A percentile compares a stretch with the other conserved stretches of the same genome.
These are phyloP conservation scores for Mycena vitilis DNA, from an alignment of 768 basidiomycete genomes.

Conservation along the genomic window DNA sequence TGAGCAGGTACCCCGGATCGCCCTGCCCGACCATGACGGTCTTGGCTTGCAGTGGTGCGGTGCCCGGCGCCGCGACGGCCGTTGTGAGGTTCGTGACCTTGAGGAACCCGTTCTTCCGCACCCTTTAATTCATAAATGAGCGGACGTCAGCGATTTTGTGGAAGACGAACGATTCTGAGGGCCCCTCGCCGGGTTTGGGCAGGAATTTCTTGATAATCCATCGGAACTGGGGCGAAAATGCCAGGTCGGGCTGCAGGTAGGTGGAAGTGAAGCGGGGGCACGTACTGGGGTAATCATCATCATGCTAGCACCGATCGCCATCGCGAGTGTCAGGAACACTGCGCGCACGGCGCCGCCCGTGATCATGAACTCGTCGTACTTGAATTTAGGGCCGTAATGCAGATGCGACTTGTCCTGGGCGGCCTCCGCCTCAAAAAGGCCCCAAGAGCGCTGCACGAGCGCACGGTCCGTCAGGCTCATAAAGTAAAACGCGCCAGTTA, in stretches of 20 bases:
- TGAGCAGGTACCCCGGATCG: conserved; percentile 78
- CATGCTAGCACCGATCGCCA: conserved; percentile 48
- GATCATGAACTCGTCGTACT: conserved; percentile 78
- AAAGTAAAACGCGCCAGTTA: conserved; percentile 52
- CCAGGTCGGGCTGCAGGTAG: no score
- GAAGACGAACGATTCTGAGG: conserved; percentile 68
- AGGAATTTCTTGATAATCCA: conserved; percentile 64
- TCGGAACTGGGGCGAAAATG: conserved; percentile 55
- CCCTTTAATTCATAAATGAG: conserved; percentile 47
- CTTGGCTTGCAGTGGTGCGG: conserved; percentile 60
- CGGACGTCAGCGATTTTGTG: background rate
- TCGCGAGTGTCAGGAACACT: conserved; percentile 49
- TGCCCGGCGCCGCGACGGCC: conserved; percentile 57
- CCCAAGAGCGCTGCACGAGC: conserved; percentile 60
- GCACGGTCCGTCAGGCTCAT: conserved; percentile 56
- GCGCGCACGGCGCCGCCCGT: conserved; percentile 55
- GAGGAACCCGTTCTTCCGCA: conserved; percentile 69
- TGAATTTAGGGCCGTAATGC: conserved; percentile 77
- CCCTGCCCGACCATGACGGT: conserved; percentile 73
- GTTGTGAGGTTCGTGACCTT: conserved; percentile 78
- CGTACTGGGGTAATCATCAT: conserved; percentile 56
- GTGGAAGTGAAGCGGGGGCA: background rate
- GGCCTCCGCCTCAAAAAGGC: conserved; percentile 53
- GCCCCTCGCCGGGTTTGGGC: conserved; percentile 69
- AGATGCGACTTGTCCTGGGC: conserved; percentile 39